phyloP scores from a whole-genome alignment of 2,329 filamentous ascomycete species.

The Claviceps sp. region DNA sequence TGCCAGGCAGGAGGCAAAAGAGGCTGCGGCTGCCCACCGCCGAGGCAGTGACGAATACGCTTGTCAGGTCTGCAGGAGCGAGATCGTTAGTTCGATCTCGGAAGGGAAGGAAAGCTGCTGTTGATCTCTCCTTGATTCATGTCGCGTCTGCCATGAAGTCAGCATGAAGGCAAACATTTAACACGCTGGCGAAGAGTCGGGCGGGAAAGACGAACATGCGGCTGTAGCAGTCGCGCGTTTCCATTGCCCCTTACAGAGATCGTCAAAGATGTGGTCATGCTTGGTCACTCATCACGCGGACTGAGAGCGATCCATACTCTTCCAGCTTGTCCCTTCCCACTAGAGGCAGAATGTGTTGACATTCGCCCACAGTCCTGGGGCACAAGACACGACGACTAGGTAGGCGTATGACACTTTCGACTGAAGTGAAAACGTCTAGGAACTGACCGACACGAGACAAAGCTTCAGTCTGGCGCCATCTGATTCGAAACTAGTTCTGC shows the following conservation, averaged over 20 bases:
- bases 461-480: neutral
- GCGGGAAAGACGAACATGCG: neutral
- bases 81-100: neutral
- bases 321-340: neutral
- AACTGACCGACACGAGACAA: neutral
- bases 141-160: neutral
- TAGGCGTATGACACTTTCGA: neutral
- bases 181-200: neutral
- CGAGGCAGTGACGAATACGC: neutral
- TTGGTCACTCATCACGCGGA: constrained; percentile 3
- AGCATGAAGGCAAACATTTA: neutral
- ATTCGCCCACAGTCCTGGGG: neutral
- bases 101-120: neutral
- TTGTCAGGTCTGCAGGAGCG: neutral
- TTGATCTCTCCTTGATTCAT: neutral
- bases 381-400: constrained; percentile 2
- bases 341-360: neutral
- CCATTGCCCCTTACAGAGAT: neutral
- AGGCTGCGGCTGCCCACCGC: neutral
- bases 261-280: constrained; percentile 5
- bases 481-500: neutral
- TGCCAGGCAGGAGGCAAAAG: neutral
- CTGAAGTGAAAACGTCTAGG: neutral
- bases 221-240: neutral
- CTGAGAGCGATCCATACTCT: neutral